phyloP scores from a whole-genome alignment of 495 filamentous ascomycete species.

The Talaromyces wortmannii region DNA sequence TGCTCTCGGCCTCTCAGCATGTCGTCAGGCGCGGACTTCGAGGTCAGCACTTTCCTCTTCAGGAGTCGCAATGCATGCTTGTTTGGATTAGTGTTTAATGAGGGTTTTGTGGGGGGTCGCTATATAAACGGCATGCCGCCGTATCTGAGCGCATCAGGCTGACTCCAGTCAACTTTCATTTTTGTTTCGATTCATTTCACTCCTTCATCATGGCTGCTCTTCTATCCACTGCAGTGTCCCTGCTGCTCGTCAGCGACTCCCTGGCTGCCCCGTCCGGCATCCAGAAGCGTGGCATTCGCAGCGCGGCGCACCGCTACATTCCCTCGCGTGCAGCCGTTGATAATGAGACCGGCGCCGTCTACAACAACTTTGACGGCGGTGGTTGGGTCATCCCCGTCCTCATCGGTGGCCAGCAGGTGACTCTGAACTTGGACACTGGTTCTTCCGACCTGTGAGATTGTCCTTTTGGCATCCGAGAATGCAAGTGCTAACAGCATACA shows the following conservation, averaged over 20 bases:
- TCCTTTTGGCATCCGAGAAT: neutral
- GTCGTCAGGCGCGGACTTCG: too few species aligned
- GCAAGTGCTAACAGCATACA: neutral
- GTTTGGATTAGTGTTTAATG: too few species aligned
- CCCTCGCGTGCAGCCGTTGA: neutral
- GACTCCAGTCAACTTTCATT: too few species aligned
- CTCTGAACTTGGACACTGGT: neutral
- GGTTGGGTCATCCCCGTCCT: neutral
- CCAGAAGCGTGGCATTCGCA: neutral
- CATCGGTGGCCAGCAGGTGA: neutral
- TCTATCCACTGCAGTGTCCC: neutral
- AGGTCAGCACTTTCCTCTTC: too few species aligned
- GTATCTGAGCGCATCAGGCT: too few species aligned
- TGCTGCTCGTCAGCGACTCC: neutral
- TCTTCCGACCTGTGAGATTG: neutral
- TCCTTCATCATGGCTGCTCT: neutral
- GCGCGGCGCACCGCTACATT: neutral
- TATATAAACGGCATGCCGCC: too few species aligned
- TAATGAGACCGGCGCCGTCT: neutral
- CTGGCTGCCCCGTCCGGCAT: neutral
- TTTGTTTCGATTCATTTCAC: too few species aligned
- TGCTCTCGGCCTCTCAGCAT: too few species aligned
- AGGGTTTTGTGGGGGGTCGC: too few species aligned
- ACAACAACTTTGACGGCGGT: neutral
- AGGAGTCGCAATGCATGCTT: too few species aligned